Percentiles rank a stretch among this genome's conserved stretches.
Evolutionary conservation across 768 basidiomycete genomes (phyloP).

Genomic region (Pulveroboletus sp.): DNA sequence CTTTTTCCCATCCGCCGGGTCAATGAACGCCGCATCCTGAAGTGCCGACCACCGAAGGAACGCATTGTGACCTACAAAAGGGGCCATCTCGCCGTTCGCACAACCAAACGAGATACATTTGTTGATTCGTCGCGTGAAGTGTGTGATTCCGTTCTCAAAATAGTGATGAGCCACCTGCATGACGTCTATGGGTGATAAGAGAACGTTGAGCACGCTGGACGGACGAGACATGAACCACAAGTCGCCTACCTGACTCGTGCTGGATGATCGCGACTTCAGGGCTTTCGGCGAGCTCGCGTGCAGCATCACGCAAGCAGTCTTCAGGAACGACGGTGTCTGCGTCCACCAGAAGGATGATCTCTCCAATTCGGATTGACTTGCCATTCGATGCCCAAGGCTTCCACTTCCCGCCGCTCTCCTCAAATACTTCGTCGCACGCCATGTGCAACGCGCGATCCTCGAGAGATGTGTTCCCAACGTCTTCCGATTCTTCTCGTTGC

Average conservation of each 20-base stretch:
- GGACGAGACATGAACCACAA: slow-evolving; percentile 19
- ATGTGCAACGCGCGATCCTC: slow-evolving; percentile 71
- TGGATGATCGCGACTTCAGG: slow-evolving; percentile 77
- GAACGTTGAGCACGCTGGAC: not conserved
- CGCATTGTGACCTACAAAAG: slow-evolving; percentile 85
- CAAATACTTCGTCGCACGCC: slow-evolving; percentile 69
- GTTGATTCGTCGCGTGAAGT: slow-evolving; percentile 87
- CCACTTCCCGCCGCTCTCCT: slow-evolving; percentile 54
- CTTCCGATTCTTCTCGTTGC: slow-evolving; percentile 35
- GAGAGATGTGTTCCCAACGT: slow-evolving; percentile 41
- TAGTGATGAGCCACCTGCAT: slow-evolving; percentile 89
- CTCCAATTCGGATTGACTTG: slow-evolving; percentile 69
- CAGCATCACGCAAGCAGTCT: slow-evolving; percentile 90
- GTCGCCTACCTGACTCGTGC: slow-evolving; percentile 70
- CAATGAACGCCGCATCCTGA: slow-evolving; percentile 78
- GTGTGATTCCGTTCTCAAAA: slow-evolving; percentile 88
- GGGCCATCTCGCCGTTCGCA: slow-evolving; percentile 71
- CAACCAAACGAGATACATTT: slow-evolving; percentile 73
- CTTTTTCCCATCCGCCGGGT: slow-evolving; percentile 52
- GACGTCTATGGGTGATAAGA: slow-evolving; percentile 46
- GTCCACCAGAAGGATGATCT: slow-evolving; percentile 78
- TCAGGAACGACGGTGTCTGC: slow-evolving; percentile 87
- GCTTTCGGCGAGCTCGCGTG: slow-evolving; percentile 67
- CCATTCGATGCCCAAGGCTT: slow-evolving; percentile 77
- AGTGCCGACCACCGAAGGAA: slow-evolving; percentile 88